Percentiles rank a stretch among this genome's conserved stretches.
Evolutionary conservation across 805 yeast species (phyloP).

Genomic region (Cyberlindnera galapagoensis): DNA sequence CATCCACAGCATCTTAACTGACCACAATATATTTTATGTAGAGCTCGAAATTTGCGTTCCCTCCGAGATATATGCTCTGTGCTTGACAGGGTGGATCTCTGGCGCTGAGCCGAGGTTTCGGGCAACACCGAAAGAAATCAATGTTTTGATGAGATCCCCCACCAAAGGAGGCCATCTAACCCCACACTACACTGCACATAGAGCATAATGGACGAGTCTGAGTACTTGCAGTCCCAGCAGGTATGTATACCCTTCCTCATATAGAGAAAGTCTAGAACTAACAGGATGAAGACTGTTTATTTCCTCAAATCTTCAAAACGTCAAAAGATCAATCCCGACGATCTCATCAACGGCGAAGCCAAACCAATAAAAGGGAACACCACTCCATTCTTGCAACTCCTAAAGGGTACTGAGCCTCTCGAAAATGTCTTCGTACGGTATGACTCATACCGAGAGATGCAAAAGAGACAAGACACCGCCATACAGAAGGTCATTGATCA

Average conservation of each 20-base stretch:
- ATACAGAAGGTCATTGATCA: slow-evolving; percentile 15
- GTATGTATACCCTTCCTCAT: slow-evolving; percentile 4
- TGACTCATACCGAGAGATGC: slow-evolving; percentile 8
- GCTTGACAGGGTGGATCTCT: no score
- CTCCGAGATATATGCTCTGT: no score
- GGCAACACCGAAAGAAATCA: no score
- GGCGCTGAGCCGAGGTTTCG: no score
- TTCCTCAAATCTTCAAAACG: slow-evolving; percentile 11
- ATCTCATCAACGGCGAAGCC: slow-evolving; percentile 15
- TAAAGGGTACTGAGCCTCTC: slow-evolving; percentile 14
- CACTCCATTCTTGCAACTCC: slow-evolving; percentile 13
- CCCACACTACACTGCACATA: no score
- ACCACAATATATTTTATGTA: no score
- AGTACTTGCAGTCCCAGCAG: slow-evolving; percentile 14
- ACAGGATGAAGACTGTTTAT: slow-evolving; percentile 16
- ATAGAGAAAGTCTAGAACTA: neutral
- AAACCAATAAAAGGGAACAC: slow-evolving; percentile 1
- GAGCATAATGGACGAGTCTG: slow-evolving; percentile 5
- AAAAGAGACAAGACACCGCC: slow-evolving; percentile 10
- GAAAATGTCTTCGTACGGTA: slow-evolving; percentile 15
- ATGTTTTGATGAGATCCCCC: no score
- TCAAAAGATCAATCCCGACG: slow-evolving; percentile 3
- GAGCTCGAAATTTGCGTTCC: no score
- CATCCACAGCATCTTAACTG: no score
- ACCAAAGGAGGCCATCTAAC: no score